phyloP scores from a whole-genome alignment of 192 early-diverging fungal genomes.

The Allomyces javanicus region DNA sequence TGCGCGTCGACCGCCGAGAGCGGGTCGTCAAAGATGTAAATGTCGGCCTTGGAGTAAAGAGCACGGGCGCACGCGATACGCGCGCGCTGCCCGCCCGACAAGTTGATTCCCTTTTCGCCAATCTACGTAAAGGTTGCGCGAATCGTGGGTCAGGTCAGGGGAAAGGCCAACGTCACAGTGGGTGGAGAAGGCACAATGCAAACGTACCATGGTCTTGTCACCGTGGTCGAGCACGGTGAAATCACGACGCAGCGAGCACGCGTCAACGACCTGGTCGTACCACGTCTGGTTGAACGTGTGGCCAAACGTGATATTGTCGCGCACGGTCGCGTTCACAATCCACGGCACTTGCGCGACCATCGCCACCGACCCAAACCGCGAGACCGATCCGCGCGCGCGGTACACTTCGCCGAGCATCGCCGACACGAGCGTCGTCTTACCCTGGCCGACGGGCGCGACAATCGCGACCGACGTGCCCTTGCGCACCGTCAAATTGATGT shows the following conservation, averaged over 20 bases:
- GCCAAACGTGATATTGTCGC: slow-evolving; percentile 57
- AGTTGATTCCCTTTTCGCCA: not conserved
- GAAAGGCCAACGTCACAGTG: too few relatives aligned
- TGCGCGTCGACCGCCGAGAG: slow-evolving; percentile 28
- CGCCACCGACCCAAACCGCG: not conserved
- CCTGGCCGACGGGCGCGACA: slow-evolving; percentile 19
- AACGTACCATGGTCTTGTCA: slow-evolving; percentile 26
- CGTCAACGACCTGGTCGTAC: slow-evolving; percentile 44
- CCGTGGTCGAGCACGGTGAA: slow-evolving; percentile 37
- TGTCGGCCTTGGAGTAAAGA: slow-evolving; percentile 1
- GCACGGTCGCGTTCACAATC: slow-evolving; percentile 31
- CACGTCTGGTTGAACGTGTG: slow-evolving; percentile 29
- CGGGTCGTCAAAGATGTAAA: slow-evolving; percentile 3
- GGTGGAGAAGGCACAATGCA: too few relatives aligned
- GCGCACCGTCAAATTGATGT: slow-evolving; percentile 5
- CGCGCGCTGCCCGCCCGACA: not conserved
- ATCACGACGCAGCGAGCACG: slow-evolving; percentile 53
- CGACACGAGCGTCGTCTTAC: slow-evolving; percentile 17
- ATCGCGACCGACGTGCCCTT: slow-evolving; percentile 15
- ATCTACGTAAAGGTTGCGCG: too few relatives aligned
- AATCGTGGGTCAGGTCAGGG: too few relatives aligned
- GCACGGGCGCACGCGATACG: not conserved
- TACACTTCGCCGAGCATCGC: slow-evolving; percentile 18
- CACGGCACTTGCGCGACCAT: not conserved
- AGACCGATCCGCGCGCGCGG: not conserved